Base-by-base conservation (phyloP, 2,329 filamentous ascomycete genomes). In the Eurotiales sp. region DNA sequence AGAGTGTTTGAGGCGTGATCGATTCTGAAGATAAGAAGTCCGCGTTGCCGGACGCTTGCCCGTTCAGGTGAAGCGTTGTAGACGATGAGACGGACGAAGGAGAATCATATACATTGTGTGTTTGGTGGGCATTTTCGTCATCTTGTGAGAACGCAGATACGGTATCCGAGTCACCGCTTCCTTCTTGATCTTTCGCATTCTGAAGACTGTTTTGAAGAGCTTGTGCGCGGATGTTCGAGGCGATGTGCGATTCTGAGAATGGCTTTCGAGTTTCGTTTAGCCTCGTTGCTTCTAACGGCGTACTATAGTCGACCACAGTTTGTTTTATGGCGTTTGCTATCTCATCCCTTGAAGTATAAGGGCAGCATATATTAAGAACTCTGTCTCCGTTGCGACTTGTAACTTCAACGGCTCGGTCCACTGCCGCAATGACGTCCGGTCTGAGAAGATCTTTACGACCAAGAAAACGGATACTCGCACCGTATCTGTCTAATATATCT, bases 321-420 rank as follows among this genome's bases (percentile, higher is more conserved):
- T 85, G 83, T 56, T 88, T 86, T 58, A 99, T 88, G 5, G 92
- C 89, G 3, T 87, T 84, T 0, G 92, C 95, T 59, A 99, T 97
- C 67, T 99, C 93, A 63, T 96, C 90, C 57, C 93, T 82, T 4
- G 91, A 95, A 0, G 93, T 97, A 65, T 99, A 99, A 0, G 93
- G 93, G 64, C 97, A 97, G 75, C 93, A 99, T 56, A 99, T 90
- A 66, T 99, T 99, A 46, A 99, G 76, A 25, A 87, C 79, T 37
- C 84, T 82, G 54, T 86, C 84, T 56, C 85, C 87, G 68, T 99
- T 97, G 62, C 88, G 79, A 66, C 85, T 88, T 19, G 93, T 99
- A 77, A 93, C 82, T 34, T 90, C 83, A 25, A 91, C 87, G 6
- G 92, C 91, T 59, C 82, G 84, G 64, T 96, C 89, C 39, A 97